Conservation (phyloP, 345 rosid species). For the Nasturtium officinale region DNA sequence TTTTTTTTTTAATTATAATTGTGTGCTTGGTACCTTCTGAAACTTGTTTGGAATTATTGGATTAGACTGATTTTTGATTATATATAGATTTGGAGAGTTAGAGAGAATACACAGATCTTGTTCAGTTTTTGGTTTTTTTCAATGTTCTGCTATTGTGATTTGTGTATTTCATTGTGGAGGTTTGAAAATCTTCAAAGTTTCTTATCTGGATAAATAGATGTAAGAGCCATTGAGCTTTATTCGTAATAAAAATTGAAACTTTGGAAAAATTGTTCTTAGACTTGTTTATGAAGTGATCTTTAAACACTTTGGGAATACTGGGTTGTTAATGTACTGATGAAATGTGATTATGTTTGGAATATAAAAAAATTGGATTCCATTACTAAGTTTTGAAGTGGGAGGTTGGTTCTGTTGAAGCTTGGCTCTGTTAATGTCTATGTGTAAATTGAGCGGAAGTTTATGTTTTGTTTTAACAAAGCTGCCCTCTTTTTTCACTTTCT, state of each 20-base stretch:
- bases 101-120: background rate
- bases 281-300: background rate
- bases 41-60: background rate
- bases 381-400: background rate
- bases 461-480: background rate
- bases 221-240: background rate
- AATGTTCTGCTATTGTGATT: background rate
- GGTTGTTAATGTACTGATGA: background rate
- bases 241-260: background rate
- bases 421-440: slow-evolving; percentile 1
- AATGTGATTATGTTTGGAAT: slow-evolving; percentile 5
- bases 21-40: background rate
- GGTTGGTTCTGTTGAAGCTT: background rate
- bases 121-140: background rate
- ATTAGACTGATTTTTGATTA: background rate
- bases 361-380: background rate
- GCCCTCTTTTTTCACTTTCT: background rate
- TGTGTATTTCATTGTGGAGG: background rate
- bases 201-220: background rate
- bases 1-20: background rate
- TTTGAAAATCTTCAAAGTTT: background rate
- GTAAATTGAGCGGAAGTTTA: slow-evolving; percentile 2
- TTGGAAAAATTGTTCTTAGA: background rate
- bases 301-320: background rate
- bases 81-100: background rate